Percentiles rank a stretch among this genome's conserved stretches.
These are phyloP conservation scores for Conringia planisiliqua DNA, from an alignment of 345 rosid species.

Conservation along the genomic window DNA sequence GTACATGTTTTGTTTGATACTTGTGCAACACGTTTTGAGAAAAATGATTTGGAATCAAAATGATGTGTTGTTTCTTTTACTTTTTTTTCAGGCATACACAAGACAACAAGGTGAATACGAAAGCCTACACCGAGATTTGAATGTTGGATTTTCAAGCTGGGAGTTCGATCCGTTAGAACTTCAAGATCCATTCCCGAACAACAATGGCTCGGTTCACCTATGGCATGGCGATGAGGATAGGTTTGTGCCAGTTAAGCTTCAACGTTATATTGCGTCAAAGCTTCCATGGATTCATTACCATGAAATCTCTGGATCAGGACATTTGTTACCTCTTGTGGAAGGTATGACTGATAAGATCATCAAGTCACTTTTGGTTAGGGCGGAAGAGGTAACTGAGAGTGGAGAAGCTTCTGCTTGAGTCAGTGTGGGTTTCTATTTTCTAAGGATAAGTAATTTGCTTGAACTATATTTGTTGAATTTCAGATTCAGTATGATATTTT, in stretches of 20 bases:
- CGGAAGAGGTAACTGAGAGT: not conserved
- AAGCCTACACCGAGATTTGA: constrained; percentile 61
- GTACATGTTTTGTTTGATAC: not conserved
- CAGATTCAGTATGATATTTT: not conserved
- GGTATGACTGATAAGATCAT: constrained; percentile 50
- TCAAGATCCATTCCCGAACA: constrained; percentile 51
- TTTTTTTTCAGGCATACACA: not conserved
- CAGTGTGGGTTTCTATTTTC: not conserved
- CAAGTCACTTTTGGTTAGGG: constrained; percentile 40
- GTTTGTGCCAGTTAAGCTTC: not conserved
- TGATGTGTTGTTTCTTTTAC: not conserved
- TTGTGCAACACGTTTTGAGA: not conserved
- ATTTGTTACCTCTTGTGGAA: constrained; percentile 32
- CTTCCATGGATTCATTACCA: constrained; percentile 4
- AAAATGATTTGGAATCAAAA: not conserved
- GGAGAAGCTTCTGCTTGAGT: not conserved
- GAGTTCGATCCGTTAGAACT: constrained; percentile 70
- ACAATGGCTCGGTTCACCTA: constrained; percentile 53
- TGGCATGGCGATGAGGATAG: constrained; percentile 82
- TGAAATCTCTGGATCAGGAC: not conserved
- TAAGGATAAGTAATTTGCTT: not conserved
- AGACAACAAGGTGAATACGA: constrained; percentile 62
- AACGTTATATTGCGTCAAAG: not conserved
- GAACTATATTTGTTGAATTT: not conserved
- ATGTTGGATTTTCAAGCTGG: constrained; percentile 72